Evolutionary conservation across 805 yeast species (phyloP).

Genomic region (Kuraishia piskuri): DNA sequence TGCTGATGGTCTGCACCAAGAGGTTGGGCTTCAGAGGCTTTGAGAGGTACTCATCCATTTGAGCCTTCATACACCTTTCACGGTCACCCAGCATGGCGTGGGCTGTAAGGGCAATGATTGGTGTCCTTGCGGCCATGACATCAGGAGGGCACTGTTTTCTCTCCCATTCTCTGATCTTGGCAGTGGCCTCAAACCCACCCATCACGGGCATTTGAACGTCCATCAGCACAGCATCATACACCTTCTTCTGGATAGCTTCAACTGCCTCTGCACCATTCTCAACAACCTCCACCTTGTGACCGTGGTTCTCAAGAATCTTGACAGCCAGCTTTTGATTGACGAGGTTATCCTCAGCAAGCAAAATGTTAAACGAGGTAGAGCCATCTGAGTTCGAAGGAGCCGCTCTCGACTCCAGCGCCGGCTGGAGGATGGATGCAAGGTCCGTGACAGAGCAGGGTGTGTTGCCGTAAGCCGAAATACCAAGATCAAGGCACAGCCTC

Average conservation of each 20-base stretch:
- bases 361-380: constrained; percentile 60
- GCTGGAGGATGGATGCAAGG: constrained; percentile 73
- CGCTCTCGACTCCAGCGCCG: constrained; percentile 77
- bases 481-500: constrained; percentile 76
- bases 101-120: constrained; percentile 85
- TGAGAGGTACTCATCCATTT: constrained; percentile 87
- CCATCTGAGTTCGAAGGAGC: constrained; percentile 77
- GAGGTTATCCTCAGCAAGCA: constrained; percentile 80
- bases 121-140: constrained; percentile 65
- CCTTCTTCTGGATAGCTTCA: constrained; percentile 59
- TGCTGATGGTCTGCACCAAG: constrained; percentile 75
- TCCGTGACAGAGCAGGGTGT: constrained; percentile 81
- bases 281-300: constrained; percentile 77
- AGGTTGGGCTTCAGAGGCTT: constrained; percentile 82
- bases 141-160: constrained; percentile 65
- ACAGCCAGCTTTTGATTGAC: constrained; percentile 87
- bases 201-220: constrained; percentile 97
- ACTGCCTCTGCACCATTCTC: constrained; percentile 81
- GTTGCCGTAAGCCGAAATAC: constrained; percentile 82
- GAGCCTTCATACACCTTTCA: constrained; percentile 77
- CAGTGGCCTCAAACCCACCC: constrained; percentile 90
- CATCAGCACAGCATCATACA: constrained; percentile 80
- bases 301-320: constrained; percentile 75
- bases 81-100: constrained; percentile 94
- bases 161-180: constrained; percentile 83